A percentile compares a stretch with the other conserved stretches of the same genome.
Evolutionary conservation across 441 rosid genomes (phyloP).

Genomic region (Capsella rubella): DNA sequence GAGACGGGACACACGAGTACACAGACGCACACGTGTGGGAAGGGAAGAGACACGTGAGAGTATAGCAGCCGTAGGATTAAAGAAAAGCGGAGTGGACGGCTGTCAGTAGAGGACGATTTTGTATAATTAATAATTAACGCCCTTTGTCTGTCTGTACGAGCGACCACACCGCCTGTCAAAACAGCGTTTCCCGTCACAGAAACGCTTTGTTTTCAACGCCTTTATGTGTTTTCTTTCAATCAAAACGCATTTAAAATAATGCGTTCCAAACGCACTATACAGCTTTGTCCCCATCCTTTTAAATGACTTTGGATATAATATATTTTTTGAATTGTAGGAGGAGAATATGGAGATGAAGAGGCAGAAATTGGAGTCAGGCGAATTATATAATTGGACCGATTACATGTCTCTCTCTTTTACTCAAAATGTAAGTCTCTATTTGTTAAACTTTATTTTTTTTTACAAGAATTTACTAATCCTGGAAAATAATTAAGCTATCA

Average conservation of each 20-base stretch:
- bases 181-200: conserved; percentile 38
- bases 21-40: conserved; percentile 40
- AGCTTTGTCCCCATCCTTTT: background rate
- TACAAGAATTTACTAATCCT: background rate
- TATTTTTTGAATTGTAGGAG: conserved; percentile 47
- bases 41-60: conserved; percentile 43
- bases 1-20: conserved; percentile 48
- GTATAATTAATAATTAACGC: conserved; percentile 23
- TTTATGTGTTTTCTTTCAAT: conserved; percentile 12
- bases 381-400: conserved; percentile 63
- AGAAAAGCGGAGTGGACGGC: conserved; percentile 46
- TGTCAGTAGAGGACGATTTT: conserved; percentile 52
- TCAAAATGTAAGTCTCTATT: conserved; percentile 55
- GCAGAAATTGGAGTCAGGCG: conserved; percentile 49
- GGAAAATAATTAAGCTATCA: background rate
- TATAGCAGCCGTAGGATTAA: conserved; percentile 50
- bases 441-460: background rate
- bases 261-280: background rate
- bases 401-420: conserved; percentile 73
- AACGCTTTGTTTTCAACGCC: conserved; percentile 35
- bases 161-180: conserved; percentile 33
- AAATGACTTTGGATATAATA: too few relatives aligned
- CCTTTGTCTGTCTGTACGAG: conserved; percentile 39
- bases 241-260: conserved; percentile 13
- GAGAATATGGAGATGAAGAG: conserved; percentile 71